These are phyloP conservation scores for Golovinomyces cichoracearum DNA, from an alignment of 2,329 filamentous ascomycete species.

Conservation along the genomic window DNA sequence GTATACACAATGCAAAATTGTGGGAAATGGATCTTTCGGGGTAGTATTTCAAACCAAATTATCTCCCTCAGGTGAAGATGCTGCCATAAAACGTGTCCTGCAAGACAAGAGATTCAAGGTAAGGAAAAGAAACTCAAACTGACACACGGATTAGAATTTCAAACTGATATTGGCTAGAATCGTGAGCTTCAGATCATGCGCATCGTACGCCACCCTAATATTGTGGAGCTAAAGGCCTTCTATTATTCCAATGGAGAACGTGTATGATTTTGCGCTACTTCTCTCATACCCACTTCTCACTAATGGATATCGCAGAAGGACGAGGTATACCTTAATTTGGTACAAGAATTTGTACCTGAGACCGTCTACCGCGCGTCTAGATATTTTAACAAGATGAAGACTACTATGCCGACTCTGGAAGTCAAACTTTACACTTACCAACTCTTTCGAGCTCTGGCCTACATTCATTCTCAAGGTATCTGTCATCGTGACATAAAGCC, in stretches of 20 bases:
- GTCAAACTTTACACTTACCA: conserved; percentile 99
- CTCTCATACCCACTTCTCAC: not conserved
- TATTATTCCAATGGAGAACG: conserved; percentile 95
- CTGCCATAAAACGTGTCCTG: conserved; percentile 93
- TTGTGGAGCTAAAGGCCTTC: conserved; percentile 95
- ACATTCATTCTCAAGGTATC: conserved; percentile 97
- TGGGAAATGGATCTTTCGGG: conserved; percentile 94
- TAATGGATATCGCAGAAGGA: conserved; percentile 41
- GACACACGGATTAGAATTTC: not conserved
- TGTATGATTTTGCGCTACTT: conserved; percentile 27
- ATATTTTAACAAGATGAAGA: conserved; percentile 99
- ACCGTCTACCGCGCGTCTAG: conserved; percentile 93
- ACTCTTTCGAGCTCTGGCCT: conserved; percentile 90
- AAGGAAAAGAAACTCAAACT: conserved; percentile 9
- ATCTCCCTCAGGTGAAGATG: conserved; percentile 90
- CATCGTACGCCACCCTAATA: conserved; percentile 95
- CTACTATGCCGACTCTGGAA: conserved; percentile 94
- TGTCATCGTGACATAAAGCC: conserved; percentile 99
- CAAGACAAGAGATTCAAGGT: conserved; percentile 99
- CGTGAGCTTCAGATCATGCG: conserved; percentile 98
- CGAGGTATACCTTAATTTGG: conserved; percentile 93
- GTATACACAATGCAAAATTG: conserved; percentile 98
- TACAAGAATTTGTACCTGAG: conserved; percentile 94
- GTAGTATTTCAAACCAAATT: conserved; percentile 98
- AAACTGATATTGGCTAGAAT: conserved; percentile 34